These are phyloP conservation scores for Fusarium hostae DNA, from an alignment of 2,329 filamentous ascomycete species.

Conservation along the genomic window DNA sequence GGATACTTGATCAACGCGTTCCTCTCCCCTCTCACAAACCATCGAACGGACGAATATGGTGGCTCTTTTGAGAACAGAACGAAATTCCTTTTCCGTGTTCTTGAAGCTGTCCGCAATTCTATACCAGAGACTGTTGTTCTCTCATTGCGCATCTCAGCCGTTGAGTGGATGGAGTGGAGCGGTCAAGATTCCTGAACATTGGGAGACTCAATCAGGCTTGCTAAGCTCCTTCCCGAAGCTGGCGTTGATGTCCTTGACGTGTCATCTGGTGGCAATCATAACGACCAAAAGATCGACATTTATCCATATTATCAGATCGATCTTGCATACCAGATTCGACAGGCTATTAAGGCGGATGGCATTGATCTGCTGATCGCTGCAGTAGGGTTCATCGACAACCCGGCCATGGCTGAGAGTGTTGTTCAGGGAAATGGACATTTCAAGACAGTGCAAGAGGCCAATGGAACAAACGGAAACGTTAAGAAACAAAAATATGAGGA, in stretches of 20 bases:
- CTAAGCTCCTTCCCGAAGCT: constrained; percentile 69
- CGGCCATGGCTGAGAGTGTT: constrained; percentile 66
- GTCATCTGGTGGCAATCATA: constrained; percentile 77
- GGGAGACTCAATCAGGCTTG: constrained; percentile 59
- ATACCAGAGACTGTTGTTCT: constrained; percentile 67
- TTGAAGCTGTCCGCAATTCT: constrained; percentile 60
- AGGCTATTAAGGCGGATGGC: constrained; percentile 64
- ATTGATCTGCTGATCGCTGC: constrained; percentile 71
- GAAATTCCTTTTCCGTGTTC: constrained; percentile 65
- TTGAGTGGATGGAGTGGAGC: constrained; percentile 68
- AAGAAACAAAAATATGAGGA: constrained; percentile 54
- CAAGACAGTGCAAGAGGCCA: rapidly evolving
- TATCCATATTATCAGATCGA: constrained; percentile 78
- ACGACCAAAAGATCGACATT: constrained; percentile 66
- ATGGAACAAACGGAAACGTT: constrained; percentile 31
- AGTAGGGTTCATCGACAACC: constrained; percentile 78
- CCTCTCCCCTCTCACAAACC: background rate
- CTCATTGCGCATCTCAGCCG: constrained; percentile 67
- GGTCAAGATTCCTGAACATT: constrained; percentile 70
- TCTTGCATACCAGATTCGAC: constrained; percentile 77
- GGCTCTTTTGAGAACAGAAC: constrained; percentile 72
- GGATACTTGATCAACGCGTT: background rate
- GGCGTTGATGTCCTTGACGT: constrained; percentile 88
- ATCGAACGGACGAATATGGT: constrained; percentile 72
- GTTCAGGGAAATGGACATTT: background rate